Evolutionary conservation across 2,329 filamentous ascomycete species (phyloP).

Genomic region (Macroventuria anomochaeta): DNA sequence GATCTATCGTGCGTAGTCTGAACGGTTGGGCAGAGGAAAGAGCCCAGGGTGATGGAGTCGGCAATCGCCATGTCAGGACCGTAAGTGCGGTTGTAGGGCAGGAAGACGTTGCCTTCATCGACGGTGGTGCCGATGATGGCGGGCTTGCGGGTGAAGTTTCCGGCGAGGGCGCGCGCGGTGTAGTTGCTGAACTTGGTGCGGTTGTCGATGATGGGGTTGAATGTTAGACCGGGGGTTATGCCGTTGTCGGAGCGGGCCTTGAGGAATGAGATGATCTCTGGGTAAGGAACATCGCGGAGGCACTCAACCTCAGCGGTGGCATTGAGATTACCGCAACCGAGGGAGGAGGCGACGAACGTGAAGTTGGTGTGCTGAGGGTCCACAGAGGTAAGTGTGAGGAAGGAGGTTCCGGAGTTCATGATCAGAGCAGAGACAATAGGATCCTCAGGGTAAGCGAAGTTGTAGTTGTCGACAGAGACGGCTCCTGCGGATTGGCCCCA

Average conservation of each 20-base stretch:
- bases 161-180: constrained; percentile 37
- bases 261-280: constrained; percentile 43
- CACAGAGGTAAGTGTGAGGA: constrained; percentile 15
- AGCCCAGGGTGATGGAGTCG: constrained; percentile 28
- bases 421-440: constrained; percentile 52
- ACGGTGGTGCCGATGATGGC: constrained; percentile 48
- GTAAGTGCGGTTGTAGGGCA: constrained; percentile 37
- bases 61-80: constrained; percentile 33
- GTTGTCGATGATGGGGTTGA: constrained; percentile 40
- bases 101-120: constrained; percentile 46
- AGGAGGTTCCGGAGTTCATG: constrained; percentile 34
- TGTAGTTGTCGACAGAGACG: constrained; percentile 55
- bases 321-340: constrained; percentile 41
- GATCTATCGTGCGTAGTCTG: constrained; percentile 38
- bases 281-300: constrained; percentile 41
- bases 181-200: constrained; percentile 46
- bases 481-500: constrained; percentile 51
- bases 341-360: constrained; percentile 45
- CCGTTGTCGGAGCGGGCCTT: constrained; percentile 37
- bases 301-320: constrained; percentile 44
- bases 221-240: constrained; percentile 33
- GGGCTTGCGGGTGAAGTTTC: constrained; percentile 38
- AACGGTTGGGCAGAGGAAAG: constrained; percentile 42
- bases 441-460: constrained; percentile 57
- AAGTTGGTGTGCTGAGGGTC: constrained; percentile 46